These are phyloP conservation scores for Hymenoscyphus albidus DNA, from an alignment of 2,329 filamentous ascomycete species.

Conservation along the genomic window DNA sequence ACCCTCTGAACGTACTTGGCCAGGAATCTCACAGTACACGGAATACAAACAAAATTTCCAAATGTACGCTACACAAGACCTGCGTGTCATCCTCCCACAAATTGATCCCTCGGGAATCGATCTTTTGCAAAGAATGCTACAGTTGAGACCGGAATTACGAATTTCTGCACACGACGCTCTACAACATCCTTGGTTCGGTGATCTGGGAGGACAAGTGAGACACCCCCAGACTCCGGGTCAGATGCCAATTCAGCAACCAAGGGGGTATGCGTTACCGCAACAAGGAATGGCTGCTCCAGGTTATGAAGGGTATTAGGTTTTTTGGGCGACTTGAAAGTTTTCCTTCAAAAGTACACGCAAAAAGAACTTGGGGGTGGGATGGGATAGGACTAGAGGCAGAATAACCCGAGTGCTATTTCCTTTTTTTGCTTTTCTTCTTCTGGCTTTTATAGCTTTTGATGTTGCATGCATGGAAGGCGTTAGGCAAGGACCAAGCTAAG, in stretches of 20 bases:
- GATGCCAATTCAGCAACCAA: slow-evolving; percentile 21
- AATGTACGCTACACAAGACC: slow-evolving; percentile 88
- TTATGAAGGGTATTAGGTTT: slow-evolving; percentile 26
- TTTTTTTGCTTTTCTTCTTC: no score
- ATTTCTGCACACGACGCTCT: slow-evolving; percentile 85
- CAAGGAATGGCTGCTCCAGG: slow-evolving; percentile 26
- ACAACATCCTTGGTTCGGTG: slow-evolving; percentile 87
- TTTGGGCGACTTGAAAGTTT: background rate
- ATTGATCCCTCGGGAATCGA: slow-evolving; percentile 87
- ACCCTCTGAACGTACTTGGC: slow-evolving; percentile 92
- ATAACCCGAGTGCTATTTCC: no score
- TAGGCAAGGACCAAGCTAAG: no score
- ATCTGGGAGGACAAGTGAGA: slow-evolving; percentile 44
- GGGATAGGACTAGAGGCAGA: no score
- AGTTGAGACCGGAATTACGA: slow-evolving; percentile 85
- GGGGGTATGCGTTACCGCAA: slow-evolving; percentile 27
- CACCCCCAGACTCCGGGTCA: slow-evolving; percentile 22
- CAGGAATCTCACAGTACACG: slow-evolving; percentile 89
- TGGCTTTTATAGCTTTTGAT: no score
- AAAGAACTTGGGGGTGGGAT: no score
- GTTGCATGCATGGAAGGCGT: no score
- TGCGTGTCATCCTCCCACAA: slow-evolving; percentile 81
- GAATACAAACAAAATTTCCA: slow-evolving; percentile 97
- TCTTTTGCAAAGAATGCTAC: slow-evolving; percentile 84
- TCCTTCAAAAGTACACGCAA: no score